Percentiles rank a stretch among this genome's conserved stretches.
These are phyloP conservation scores for Lepiota subincarnata DNA, from an alignment of 768 basidiomycete genomes.

Conservation along the genomic window DNA sequence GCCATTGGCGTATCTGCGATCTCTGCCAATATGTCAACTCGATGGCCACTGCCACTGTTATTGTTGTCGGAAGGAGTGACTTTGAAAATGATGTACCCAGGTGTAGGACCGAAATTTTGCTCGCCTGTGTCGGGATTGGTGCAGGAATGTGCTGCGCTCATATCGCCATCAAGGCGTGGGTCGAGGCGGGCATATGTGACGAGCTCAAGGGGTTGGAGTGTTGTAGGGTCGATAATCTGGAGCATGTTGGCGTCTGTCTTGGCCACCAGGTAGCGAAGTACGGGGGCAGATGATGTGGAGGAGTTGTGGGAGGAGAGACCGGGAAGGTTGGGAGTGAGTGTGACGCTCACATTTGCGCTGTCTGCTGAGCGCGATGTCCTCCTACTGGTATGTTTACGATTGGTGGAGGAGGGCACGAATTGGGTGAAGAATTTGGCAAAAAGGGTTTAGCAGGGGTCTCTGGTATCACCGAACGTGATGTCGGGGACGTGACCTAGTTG, in stretches of 20 bases:
- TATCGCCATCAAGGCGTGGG: constrained; percentile 1
- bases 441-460: background rate
- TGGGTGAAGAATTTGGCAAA: constrained; percentile 6
- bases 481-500: background rate
- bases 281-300: background rate
- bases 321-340: constrained; percentile 4
- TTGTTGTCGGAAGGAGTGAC: background rate
- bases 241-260: constrained; percentile 3
- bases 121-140: background rate
- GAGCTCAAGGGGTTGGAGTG: background rate
- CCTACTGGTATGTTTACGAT: background rate
- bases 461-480: constrained; percentile 1
- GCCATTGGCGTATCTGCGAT: constrained; percentile 8
- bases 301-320: constrained; percentile 1
- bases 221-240: background rate
- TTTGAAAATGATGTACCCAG: background rate
- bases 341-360: constrained; percentile 2
- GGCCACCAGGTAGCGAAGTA: constrained; percentile 1
- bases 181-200: background rate
- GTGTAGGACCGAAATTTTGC: background rate
- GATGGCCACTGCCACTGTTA: background rate
- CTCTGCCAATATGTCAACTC: constrained; percentile 8
- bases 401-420: background rate
- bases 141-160: constrained; percentile 9
- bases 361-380: background rate